Base-by-base conservation (phyloP, 768 basidiomycete genomes). In the Pholiota conissans region DNA sequence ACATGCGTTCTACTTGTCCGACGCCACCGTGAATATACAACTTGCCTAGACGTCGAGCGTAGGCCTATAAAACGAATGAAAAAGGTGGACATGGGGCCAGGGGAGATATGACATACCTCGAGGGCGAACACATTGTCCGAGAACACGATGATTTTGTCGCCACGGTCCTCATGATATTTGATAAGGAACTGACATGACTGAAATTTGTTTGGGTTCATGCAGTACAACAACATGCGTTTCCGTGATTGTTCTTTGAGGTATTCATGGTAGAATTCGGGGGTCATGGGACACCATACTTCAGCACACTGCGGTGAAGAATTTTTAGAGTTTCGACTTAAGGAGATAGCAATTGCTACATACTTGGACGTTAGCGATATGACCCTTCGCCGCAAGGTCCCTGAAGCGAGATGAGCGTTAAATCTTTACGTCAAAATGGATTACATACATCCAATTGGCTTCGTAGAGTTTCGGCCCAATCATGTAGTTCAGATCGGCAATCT, bases 221-320 rank as follows among this genome's bases (percentile, higher is more conserved):
- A 98, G 69, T 98, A 98, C 6, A 99, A 79, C 39, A 99, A 79
- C 86, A 97, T 97, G 62, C 92, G 87, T 72, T 96, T 95, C 58
- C 97, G 83, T 30, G 92, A 91, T 69, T 91, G 89, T 71, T 95
- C 92, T 60, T 91, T 82, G 62, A 99, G 83, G 69, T 99, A 99
- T 74, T 99, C 95, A 62, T 93, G 87, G 72, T 98, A 99, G 71
- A 99, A 99, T 70, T 98, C 95, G 5, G 97, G 96, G 18, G 97
- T 96, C 97, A 99, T 98, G 16, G 93, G 93, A 69, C 97, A 99
- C 97, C 97, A 99, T 7, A 99, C 97, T 73, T 99, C 97, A 14
- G 97, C 97, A 69, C 97, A 99, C 93, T 98, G 42, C 22, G 42
- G 42, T 5, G 7, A 24, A 24, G 18, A 65, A 20, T 58, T 20